Evolutionary conservation across 495 filamentous ascomycete genomes (phyloP), one percentile per base, ranked within the genome.

Genomic region (Geopyxis carbonaria): DNA sequence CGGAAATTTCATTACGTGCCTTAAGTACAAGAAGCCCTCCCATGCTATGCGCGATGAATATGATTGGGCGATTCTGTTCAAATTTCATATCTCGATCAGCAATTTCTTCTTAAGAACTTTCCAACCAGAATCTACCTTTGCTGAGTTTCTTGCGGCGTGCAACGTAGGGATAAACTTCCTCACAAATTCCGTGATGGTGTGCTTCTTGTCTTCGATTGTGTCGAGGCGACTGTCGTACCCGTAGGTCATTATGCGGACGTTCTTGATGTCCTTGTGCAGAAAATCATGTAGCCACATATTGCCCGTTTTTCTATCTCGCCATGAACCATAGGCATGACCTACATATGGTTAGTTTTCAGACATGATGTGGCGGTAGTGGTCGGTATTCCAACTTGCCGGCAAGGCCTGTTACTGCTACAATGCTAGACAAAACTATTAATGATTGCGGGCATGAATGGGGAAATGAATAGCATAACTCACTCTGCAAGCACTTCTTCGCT

Each of bases 201-300:
- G 42, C 24, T 32, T n/a, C 18, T 24, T 31, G 7, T 49, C 48
- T 16, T 36, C 23, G 19, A 32, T 40, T 22, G 30, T 37, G 27
- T 46, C 31, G 14, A 61, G 36, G 13, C 45, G 45, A 4, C 51
- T 53, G 27, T 53, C 44, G 32, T 61, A 61, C 3, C 58, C 58
- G 25, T 59, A 60, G 21, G 53, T 55, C 15, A 55, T 46, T 1
- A 53, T 50, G 18, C 53, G 36, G 24, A 41, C 42, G 13, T 53
- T 38, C 9, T 41, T 29, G 15, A 57, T 22, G 34, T 54, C 56
- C 16, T 45, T 42, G 0, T 53, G 51, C 5, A 61, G 44, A 33
- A 53, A 53, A 38, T 61, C 50, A 13, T 54, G 45, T 3, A 61
- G 53, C 58, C 53, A 60, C 53, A 60, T 59, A 2, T 35, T 21